A percentile compares a stretch with the other conserved stretches of the same genome.
Conservation (phyloP, 352 stramenopile genomes). For the Halophytophthora polymorphica region DNA sequence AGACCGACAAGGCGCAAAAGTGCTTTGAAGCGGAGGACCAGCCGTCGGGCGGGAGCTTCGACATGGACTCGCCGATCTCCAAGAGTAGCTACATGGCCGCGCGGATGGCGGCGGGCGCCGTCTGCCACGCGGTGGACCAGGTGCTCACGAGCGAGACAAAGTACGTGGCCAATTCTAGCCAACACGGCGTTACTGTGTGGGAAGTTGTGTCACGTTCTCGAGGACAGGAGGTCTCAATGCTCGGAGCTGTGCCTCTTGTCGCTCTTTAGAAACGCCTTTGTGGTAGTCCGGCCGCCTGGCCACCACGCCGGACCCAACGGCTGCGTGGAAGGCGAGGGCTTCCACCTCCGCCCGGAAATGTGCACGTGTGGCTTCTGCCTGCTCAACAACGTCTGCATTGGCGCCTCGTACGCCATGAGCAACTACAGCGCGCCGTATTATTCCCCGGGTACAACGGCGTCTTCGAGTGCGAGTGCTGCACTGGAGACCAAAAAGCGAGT, state of each 20-base stretch:
- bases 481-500: slow-evolving; percentile 10
- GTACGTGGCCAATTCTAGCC: slow-evolving; percentile 22
- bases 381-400: slow-evolving; percentile 71
- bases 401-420: slow-evolving; percentile 51
- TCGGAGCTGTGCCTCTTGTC: slow-evolving; percentile 3
- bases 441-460: slow-evolving; percentile 4
- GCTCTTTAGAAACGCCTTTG: slow-evolving; percentile 49
- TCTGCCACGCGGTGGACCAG: slow-evolving; percentile 66
- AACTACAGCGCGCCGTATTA: slow-evolving; percentile 49
- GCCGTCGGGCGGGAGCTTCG: slow-evolving; percentile 46
- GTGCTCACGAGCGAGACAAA: slow-evolving; percentile 50
- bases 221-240: background rate
- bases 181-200: background rate
- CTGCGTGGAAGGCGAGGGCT: slow-evolving; percentile 49
- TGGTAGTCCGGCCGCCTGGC: slow-evolving; percentile 51
- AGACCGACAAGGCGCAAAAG: slow-evolving; percentile 43
- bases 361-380: slow-evolving; percentile 67
- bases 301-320: slow-evolving; percentile 63
- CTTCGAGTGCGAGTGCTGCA: background rate
- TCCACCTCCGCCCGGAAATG: slow-evolving; percentile 50
- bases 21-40: slow-evolving; percentile 49
- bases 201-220: background rate
- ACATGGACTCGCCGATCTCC: slow-evolving; percentile 67
- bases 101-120: slow-evolving; percentile 48
- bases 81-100: slow-evolving; percentile 54